These are phyloP conservation scores for Trametes maxima DNA, from an alignment of 768 basidiomycete species.

Conservation along the genomic window DNA sequence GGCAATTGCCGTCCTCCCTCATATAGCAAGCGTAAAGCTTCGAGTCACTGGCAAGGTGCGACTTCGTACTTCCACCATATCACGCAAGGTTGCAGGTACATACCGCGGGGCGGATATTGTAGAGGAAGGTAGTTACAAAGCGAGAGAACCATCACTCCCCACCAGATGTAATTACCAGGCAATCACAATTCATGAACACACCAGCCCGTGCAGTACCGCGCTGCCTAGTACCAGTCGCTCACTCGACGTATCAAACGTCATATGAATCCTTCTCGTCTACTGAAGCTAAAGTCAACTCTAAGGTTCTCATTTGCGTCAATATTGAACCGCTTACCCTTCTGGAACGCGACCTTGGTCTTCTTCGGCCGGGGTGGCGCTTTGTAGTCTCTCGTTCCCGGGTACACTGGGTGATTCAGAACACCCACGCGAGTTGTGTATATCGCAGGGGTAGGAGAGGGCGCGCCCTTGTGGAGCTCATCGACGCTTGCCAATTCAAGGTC, in stretches of 20 bases:
- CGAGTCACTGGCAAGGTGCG: too few species aligned
- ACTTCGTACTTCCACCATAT: too few species aligned
- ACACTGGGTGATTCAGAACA: constrained; percentile 15
- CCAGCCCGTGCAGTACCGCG: too few species aligned
- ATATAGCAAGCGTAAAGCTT: not conserved
- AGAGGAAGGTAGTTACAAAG: too few species aligned
- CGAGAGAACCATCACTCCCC: too few species aligned
- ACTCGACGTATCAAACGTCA: not conserved
- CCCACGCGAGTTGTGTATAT: constrained; percentile 21
- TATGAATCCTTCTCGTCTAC: constrained; percentile 1
- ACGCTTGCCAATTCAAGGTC: constrained; percentile 15
- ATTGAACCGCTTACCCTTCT: not conserved
- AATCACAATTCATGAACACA: too few species aligned
- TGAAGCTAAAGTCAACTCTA: too few species aligned
- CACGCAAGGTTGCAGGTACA: not conserved
- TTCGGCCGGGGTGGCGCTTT: constrained; percentile 13
- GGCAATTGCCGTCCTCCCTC: not conserved
- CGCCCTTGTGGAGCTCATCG: not conserved
- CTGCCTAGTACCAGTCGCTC: too few species aligned
- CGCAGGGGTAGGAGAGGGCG: not conserved
- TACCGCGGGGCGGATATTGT: not conserved
- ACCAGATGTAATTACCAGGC: too few species aligned
- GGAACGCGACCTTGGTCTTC: constrained; percentile 5
- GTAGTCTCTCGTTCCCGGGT: constrained; percentile 18
- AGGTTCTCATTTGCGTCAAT: not conserved